These are phyloP conservation scores for Scedosporium minutisporum DNA, from an alignment of 2,329 filamentous ascomycete genomes.

Conservation along the genomic window DNA sequence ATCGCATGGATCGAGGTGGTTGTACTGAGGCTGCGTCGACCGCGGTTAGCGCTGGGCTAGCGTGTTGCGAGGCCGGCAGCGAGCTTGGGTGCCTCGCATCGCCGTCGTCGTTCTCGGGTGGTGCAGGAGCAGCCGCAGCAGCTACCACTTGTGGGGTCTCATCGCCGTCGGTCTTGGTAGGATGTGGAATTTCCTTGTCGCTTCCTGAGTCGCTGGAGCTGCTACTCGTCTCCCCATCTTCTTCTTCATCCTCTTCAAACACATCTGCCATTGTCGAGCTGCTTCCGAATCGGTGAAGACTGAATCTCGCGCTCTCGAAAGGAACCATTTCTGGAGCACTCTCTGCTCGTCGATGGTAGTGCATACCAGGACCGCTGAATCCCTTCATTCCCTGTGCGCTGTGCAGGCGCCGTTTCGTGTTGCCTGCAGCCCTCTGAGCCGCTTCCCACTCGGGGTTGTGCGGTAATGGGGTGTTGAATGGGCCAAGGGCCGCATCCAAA, in stretches of 20 bases:
- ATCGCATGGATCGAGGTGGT: conserved; percentile 22
- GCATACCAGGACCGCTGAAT: conserved; percentile 58
- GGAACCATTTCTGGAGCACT: conserved; percentile 71
- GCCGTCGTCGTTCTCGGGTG: not conserved
- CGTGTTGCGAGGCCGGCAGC: not conserved
- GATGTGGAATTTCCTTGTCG: not conserved
- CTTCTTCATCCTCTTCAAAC: conserved; percentile 75
- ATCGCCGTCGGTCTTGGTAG: not conserved
- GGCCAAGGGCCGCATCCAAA: conserved; percentile 83
- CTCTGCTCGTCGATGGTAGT: conserved; percentile 69
- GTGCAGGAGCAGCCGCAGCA: not conserved
- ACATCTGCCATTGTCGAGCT: conserved; percentile 75
- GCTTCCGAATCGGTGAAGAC: conserved; percentile 53
- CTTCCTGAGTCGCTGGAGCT: conserved; percentile 4
- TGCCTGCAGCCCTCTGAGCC: conserved; percentile 47
- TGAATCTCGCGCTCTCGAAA: conserved; percentile 54
- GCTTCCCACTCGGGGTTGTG: conserved; percentile 58
- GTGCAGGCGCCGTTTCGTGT: conserved; percentile 60
- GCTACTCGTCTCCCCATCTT: conserved; percentile 28
- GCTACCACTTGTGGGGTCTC: not conserved
- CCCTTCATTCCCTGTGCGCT: conserved; percentile 65
- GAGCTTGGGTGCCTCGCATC: not conserved
- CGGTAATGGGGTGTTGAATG: conserved; percentile 72
- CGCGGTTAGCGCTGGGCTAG: not conserved
- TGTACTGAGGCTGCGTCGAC: not conserved